These are phyloP conservation scores for Acanthamoeba royreba DNA, from an alignment of 208 protist genomes.

Conservation along the genomic window DNA sequence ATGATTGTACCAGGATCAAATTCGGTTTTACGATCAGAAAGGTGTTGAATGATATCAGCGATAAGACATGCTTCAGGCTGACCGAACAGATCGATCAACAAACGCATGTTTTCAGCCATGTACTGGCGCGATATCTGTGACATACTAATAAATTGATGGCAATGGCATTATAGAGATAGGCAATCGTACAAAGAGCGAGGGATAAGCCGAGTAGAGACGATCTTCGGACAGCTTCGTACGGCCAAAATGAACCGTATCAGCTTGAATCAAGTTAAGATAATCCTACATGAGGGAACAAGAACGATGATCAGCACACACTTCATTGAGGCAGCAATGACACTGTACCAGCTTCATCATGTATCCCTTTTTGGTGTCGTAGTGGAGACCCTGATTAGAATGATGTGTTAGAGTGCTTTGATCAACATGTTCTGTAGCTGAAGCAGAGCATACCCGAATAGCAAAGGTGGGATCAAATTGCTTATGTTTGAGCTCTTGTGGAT, in stretches of 20 bases:
- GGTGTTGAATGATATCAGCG: constrained; percentile 55
- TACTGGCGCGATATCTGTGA: constrained; percentile 5
- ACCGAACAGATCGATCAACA: constrained; percentile 60
- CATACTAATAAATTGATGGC: no score
- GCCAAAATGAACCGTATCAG: neutral
- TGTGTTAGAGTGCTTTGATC: no score
- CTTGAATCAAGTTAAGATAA: constrained; percentile 58
- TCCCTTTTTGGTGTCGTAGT: constrained; percentile 57
- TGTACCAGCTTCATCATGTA: constrained; percentile 61
- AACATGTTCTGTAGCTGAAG: no score
- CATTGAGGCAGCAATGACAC: no score
- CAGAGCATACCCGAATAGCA: neutral
- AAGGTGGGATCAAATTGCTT: neutral
- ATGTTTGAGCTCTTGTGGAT: neutral
- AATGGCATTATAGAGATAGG: no score
- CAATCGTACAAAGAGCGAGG: neutral
- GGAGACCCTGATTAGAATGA: constrained; percentile 39
- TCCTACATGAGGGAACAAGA: no score
- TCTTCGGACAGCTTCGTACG: neutral
- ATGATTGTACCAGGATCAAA: constrained; percentile 30
- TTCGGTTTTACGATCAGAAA: neutral
- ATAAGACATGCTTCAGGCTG: constrained; percentile 62
- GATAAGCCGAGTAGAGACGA: neutral
- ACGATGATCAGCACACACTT: no score
- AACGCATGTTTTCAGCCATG: constrained; percentile 27